Base-by-base conservation (phyloP, 164 flowering plant genomes). In the Magnolia kwangsiensis region DNA sequence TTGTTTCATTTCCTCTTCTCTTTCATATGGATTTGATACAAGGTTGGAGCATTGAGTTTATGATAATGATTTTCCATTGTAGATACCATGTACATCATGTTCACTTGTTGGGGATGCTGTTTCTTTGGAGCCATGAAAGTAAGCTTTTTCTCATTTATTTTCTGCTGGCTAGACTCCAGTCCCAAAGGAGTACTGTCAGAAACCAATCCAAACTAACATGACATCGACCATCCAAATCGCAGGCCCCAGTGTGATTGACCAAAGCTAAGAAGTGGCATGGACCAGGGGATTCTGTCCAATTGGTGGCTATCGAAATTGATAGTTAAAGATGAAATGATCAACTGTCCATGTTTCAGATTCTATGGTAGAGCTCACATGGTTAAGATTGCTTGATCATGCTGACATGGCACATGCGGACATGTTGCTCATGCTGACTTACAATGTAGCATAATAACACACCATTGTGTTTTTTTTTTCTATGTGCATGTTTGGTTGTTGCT, bases 71-170 rank as follows among this genome's bases (percentile, higher is more conserved):
- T 66, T 67, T 67, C 8, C 49, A 59, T 58, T 78, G 29, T 70
- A 92, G 96, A 92, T 84, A 80, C 88, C 58, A 74, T 87, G 19
- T 95, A 95, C 87, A 91, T 91, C 76, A 93, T 93, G 96, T 93
- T 93, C 86, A 95, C 95, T 50, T 76, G 81, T 63, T 95, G 98
- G 97, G 97, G 97, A 29, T 91, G 97, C 61, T 84, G 92, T 78
- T 84, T 90, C 91, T 95, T 93, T 81, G 93, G 98, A 71, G 81
- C 97, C 75, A 85, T 85, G 63, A 95, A 95, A 82, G 98, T 92
- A 85, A 79, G 84, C 29, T 49, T 9, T 72, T 45, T 3, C 13
- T 51, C 51, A 68, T 65, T 50, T 51, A 2, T 67, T 51, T 55
- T 31, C 49, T 55, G 31, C 61, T 11, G 61, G 61, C 16, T 55